Base-by-base conservation (phyloP, 371 early-diverging fungal species). In the Actinomortierella wolfii region DNA sequence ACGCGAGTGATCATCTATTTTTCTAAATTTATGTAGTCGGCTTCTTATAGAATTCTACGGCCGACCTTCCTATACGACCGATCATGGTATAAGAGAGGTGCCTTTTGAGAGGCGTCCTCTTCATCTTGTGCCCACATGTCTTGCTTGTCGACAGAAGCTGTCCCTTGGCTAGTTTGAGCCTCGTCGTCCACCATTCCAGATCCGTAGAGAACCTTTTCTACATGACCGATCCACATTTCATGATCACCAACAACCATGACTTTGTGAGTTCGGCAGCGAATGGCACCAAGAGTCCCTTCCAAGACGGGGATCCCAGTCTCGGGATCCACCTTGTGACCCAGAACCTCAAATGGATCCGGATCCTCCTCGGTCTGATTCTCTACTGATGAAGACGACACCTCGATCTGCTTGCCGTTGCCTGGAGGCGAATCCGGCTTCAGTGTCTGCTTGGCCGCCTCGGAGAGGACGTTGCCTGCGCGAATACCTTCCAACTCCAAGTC, bases 11-110 rank as follows among this genome's bases (percentile, higher is more conserved):
- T n/a, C n/a, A n/a, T n/a, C n/a, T n/a, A n/a, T n/a, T n/a, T n/a
- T n/a, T n/a, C n/a, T n/a, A n/a, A n/a, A n/a, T 34, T 34, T 34
- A 6, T 34, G 34, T 34, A 4, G 7, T 34, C 11, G 4, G 4
- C 28, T 51, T 26, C 39, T 51, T 43, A 67, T 3, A 67, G 9
- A 2, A 71, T 71, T 45, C 71, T 57, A 6, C 65, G 61, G 21
- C 87, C 87, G 1, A 90, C 81, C 52, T 82, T 86, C 11, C 86
- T 78, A 61, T 89, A 90, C 0, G 75, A 66, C 18, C 86, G 76
- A 61, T 88, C 85, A 67, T 89, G 85, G 52, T 89, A 89, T 20
- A 90, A 48, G 26, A 90, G 55, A 3, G 91, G 88, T 45, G 61
- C 61, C 26, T 59, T 53, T 21, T 45, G 29, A 39, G 56, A 55